Evolutionary conservation across 2,329 filamentous ascomycete species (phyloP).

Genomic region (Colletotrichum camelliae): DNA sequence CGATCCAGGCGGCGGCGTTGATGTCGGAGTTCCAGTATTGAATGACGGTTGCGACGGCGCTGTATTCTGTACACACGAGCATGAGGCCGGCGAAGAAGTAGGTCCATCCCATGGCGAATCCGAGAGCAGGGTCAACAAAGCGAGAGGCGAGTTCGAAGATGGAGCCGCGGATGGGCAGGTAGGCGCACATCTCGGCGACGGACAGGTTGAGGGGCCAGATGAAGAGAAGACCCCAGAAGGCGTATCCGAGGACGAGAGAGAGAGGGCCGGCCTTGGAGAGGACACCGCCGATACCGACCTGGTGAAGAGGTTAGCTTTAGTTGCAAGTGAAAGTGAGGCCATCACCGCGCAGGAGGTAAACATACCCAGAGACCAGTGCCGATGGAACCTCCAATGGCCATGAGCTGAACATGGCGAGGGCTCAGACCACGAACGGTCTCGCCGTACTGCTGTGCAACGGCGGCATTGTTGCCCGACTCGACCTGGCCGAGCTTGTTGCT

Average conservation of each 20-base stretch:
- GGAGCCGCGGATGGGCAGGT: constrained; percentile 58
- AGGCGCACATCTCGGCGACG: constrained; percentile 64
- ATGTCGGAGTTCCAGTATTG: constrained; percentile 47
- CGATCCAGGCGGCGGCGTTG: constrained; percentile 55
- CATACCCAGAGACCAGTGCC: constrained; percentile 47
- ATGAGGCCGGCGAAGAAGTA: constrained; percentile 48
- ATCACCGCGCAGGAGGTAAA: not conserved
- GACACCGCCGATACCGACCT: constrained; percentile 48
- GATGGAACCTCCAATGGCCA: constrained; percentile 54
- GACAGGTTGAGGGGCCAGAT: constrained; percentile 50
- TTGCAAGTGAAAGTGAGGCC: not conserved
- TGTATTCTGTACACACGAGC: constrained; percentile 50
- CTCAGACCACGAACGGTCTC: constrained; percentile 37
- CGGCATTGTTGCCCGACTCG: constrained; percentile 4
- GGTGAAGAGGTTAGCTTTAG: not conserved
- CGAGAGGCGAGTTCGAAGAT: constrained; percentile 60
- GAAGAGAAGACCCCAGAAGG: constrained; percentile 49
- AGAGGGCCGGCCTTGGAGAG: constrained; percentile 47
- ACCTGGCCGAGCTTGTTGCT: constrained; percentile 20
- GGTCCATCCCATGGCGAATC: constrained; percentile 61
- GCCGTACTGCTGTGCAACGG: constrained; percentile 29
- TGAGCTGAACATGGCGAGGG: constrained; percentile 52
- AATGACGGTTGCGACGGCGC: constrained; percentile 49
- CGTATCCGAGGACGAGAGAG: constrained; percentile 48
- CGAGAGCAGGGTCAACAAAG: constrained; percentile 62